These are phyloP conservation scores for Aplosporella prunicola DNA, from an alignment of 2,329 filamentous ascomycete genomes.

Conservation along the genomic window DNA sequence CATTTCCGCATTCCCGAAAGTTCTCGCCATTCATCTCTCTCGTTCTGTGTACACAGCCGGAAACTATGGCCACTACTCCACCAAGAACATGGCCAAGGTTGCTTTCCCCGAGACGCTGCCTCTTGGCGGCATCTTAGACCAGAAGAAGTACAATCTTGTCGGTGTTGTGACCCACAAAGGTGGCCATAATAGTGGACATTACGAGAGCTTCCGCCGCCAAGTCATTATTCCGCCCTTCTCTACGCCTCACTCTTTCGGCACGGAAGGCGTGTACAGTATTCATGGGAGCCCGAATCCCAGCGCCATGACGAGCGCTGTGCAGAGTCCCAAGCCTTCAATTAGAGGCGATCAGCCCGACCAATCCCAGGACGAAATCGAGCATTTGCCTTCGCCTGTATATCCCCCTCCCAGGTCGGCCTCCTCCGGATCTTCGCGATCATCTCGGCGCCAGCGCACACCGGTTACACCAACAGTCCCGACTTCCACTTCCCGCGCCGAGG, in stretches of 20 bases:
- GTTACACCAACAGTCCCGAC: not conserved
- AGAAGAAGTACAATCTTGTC: conserved; percentile 73
- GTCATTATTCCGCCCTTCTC: conserved; percentile 69
- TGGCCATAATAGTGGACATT: conserved; percentile 91
- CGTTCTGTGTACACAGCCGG: conserved; percentile 80
- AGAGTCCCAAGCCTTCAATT: conserved; percentile 16
- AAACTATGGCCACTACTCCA: conserved; percentile 60
- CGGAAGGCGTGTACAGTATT: conserved; percentile 56
- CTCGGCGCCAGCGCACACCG: conserved; percentile 4
- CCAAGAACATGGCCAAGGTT: conserved; percentile 92
- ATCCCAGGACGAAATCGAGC: too few species aligned
- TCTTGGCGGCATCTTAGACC: conserved; percentile 67
- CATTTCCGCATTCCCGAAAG: conserved; percentile 77
- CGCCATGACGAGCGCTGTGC: conserved; percentile 34
- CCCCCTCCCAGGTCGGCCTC: too few species aligned
- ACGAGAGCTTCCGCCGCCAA: conserved; percentile 90
- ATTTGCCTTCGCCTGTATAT: conserved; percentile 4
- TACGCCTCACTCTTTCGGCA: conserved; percentile 70
- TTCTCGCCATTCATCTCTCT: conserved; percentile 85
- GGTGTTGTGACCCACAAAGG: conserved; percentile 91
- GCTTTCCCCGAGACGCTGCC: conserved; percentile 80
- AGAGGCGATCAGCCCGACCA: conserved; percentile 21
- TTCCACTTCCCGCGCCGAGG: not conserved
- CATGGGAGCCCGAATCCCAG: conserved; percentile 44
- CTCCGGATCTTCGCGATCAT: conserved; percentile 7